Conservation (phyloP, 2,329 filamentous ascomycete genomes). For the Diaporthe longicolla region DNA sequence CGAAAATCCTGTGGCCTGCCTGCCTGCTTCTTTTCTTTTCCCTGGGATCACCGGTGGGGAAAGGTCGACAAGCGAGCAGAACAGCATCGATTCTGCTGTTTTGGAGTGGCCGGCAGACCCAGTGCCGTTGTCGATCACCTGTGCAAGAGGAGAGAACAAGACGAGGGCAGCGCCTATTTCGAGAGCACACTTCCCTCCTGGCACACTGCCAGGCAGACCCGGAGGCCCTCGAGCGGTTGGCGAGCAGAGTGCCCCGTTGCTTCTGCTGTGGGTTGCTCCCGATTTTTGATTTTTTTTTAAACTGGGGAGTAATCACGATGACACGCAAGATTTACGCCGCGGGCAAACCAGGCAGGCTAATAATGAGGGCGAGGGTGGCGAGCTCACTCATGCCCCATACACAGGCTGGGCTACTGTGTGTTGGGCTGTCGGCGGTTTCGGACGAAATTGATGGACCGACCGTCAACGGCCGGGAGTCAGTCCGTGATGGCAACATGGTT, state of each 20-base stretch:
- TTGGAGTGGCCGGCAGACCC: slow-evolving; percentile 14
- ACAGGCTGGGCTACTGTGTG: not conserved
- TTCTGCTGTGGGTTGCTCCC: slow-evolving; percentile 26
- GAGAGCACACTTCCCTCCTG: slow-evolving; percentile 5
- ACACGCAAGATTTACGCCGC: slow-evolving; percentile 12
- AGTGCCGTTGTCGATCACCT: slow-evolving; percentile 36
- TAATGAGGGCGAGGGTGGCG: not conserved
- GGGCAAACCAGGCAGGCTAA: not conserved
- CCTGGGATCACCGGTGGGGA: slow-evolving; percentile 19
- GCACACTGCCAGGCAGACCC: not conserved
- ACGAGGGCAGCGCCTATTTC: slow-evolving; percentile 32
- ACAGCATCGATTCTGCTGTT: slow-evolving; percentile 12
- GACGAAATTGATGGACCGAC: slow-evolving; percentile 1
- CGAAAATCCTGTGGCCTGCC: slow-evolving; percentile 23
- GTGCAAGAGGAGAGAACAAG: slow-evolving; percentile 8
- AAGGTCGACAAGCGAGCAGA: slow-evolving; percentile 29
- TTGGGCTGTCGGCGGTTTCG: slow-evolving; percentile 5
- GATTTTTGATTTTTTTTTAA: slow-evolving; percentile 29
- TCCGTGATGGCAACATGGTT: not conserved
- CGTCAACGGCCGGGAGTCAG: not conserved
- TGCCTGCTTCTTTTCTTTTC: not conserved
- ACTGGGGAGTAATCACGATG: slow-evolving; percentile 19
- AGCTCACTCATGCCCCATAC: not conserved
- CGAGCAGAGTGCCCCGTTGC: slow-evolving; percentile 10
- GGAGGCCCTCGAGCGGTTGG: slow-evolving; percentile 7